Base-by-base conservation (phyloP, 495 filamentous ascomycete genomes). In the Pseudoneurospora amorphoporcata region DNA sequence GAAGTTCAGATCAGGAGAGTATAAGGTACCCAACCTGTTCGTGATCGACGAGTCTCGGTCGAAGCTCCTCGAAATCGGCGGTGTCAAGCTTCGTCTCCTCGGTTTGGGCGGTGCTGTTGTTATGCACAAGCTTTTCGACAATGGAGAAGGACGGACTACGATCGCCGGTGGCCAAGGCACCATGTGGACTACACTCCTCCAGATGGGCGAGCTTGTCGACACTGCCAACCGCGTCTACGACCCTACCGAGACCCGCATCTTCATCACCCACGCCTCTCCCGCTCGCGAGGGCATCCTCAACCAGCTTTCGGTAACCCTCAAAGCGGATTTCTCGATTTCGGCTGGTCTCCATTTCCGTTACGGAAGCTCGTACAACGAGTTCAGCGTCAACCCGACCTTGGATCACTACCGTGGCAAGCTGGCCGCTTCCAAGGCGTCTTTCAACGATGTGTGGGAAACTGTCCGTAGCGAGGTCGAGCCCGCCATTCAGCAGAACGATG, bases 71-170 rank as follows among this genome's bases (percentile, higher is more conserved):
- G 96, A 99, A 80, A 87, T 97, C 68, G 95, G 95, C 74, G 95
- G 96, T 72, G 92, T 99, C 23, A 98, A 97, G 88, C 89, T 99
- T 69, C 93, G 96, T 76, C 86, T 99, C 71, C 88, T 99, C 29
- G 96, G 96, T 70, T 82, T 99, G 69, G 96, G 96, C 70, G 95
- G 96, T 75, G 96, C 96, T 0, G 95, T 99, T 0, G 96, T 99
- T 37, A 99, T 99, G 96, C 96, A 99, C 85, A 99, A 99, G 86
- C 89, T 99, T 9, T 99, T 99, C 79, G 96, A 99, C 80, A 99
- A 98, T 76, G 96, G 96, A 39, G 96, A 99, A 78, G 96, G 96
- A 70, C 90, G 94, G 80, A 99, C 96, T 40, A 98, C 96, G 0
- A 98, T 99, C 80, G 95, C 96, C 35, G 96, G 96, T 77, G 96